Evolutionary conservation across 2,329 filamentous ascomycete species (phyloP), one percentile per base, ranked within the genome.

Genomic region (Monilinia aucupariae): DNA sequence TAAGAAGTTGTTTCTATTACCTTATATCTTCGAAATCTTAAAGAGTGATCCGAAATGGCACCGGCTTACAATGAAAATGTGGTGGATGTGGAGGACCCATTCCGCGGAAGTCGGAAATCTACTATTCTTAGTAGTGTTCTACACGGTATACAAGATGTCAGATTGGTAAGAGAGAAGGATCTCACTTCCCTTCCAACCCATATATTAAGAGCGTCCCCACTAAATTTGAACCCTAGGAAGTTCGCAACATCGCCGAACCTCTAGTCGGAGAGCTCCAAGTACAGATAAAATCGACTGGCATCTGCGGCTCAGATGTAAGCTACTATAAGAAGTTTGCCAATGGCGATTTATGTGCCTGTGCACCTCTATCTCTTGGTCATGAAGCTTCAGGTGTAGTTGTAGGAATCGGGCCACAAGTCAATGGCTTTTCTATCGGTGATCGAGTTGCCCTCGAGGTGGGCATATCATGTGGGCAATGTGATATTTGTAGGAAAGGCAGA

Each of bases 391-490:
- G 83, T 5, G 78, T 80, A n/a, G 80, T 85, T 52, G 80, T 82
- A 41, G 80, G 78, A 58, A 76, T 86, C 61, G 83, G 83, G 0
- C 76, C 81, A 9, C 77, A 80, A 63, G 80, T 83, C 58, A 75
- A 71, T 43, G 80, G 81, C 64, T 83, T 84, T 73, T 76, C 72
- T 55, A 69, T 83, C 58, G 83, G 83, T 25, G 83, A 86, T 70
- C 76, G 82, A 49, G 83, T 85, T 27, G 83, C 84, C 5, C 85
- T 97, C 72, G 93, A 97, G 79, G 92, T 93, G 66, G 96, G 96
- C 77, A 85, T 97, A 71, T 91, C 93, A 75, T 97, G 93, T 83
- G 86, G 89, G 74, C 82, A 85, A 73, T 97, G 92, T 82, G 90
- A 92, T 76, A 90, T 91, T 50, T 97, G 92, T 78, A 81, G 96